These are phyloP conservation scores for Aciculosporium take DNA, from an alignment of 2,329 filamentous ascomycete species.

Conservation along the genomic window DNA sequence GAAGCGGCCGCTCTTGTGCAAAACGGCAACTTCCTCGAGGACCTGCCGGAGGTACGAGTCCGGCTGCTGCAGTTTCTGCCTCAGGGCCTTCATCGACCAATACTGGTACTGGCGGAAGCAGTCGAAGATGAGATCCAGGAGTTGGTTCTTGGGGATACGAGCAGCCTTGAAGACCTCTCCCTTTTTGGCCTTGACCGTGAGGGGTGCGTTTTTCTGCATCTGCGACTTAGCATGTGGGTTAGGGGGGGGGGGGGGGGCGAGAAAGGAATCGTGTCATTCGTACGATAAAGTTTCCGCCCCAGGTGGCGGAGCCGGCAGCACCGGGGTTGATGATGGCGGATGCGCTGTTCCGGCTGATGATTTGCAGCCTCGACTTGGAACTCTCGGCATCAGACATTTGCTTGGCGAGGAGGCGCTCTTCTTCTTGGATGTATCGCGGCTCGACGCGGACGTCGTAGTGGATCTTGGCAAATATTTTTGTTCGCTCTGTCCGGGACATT, in stretches of 20 bases:
- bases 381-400: conserved; percentile 37
- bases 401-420: conserved; percentile 47
- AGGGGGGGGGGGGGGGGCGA: conserved; percentile 1
- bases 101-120: conserved; percentile 79
- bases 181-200: conserved; percentile 42
- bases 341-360: conserved; percentile 35
- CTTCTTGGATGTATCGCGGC: conserved; percentile 57
- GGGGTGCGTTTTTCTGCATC: conserved; percentile 38
- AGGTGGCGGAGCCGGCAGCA: conserved; percentile 21
- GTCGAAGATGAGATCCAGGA: conserved; percentile 71
- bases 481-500: conserved; percentile 57
- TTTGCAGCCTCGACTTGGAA: conserved; percentile 33
- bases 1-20: conserved; percentile 73
- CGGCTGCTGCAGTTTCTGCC: conserved; percentile 64
- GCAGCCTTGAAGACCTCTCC: conserved; percentile 66
- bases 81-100: conserved; percentile 86
- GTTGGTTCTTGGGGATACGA: conserved; percentile 76
- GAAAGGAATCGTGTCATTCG: conserved; percentile 16
- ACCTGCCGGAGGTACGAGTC: conserved; percentile 85
- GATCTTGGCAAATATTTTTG: conserved; percentile 57
- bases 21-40: conserved; percentile 65
- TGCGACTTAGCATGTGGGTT: not conserved
- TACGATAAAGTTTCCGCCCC: conserved; percentile 41
- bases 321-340: conserved; percentile 44
- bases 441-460: conserved; percentile 64